Evolutionary conservation across 768 basidiomycete genomes (phyloP), one percentile per base, ranked within the genome.

Genomic region (Trametes sanguinea): DNA sequence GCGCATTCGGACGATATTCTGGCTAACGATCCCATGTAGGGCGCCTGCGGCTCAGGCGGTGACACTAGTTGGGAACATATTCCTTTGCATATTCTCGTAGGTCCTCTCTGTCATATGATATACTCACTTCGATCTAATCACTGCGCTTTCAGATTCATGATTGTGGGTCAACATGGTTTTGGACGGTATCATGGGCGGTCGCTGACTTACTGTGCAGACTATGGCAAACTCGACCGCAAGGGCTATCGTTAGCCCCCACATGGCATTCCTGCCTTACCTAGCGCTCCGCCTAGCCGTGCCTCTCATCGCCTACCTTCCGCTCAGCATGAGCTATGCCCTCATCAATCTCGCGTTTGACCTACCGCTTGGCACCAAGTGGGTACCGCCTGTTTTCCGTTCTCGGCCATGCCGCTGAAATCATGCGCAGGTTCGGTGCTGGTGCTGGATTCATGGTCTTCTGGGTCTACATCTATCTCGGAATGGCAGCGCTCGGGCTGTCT

Each of bases 301-400:
- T 0, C 37, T 78, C 17, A 42, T 74, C 27, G 61, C 68, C 8
- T 80, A 80, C 67, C 56, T 77, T 40, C 71, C 75, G 45, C 62
- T 81, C 10, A 75, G 76, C 17, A 66, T 80, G 64, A 73, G 75
- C 65, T 80, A 79, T 66, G 69, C 79, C n/a, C 76, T 77, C 65
- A 65, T 82, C 67, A 76, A 71, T 66, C 67, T 82, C 39, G 77
- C 78, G 2, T 81, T 78, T 72, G 69, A 75, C 27, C 67, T 80
- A 13, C 76, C 77, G n/a, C 77, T 80, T 46, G 76, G 67, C 27
- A 76, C 76, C 1, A 75, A 77, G 68, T 77, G 63, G 56, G 69
- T 61, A 6, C 29, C 11, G 14, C 5, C 4, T 9, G 7, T 44
- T 10, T 8, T 9, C 22, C 3, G 16, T 11, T 39, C 11, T 2